Evolutionary conservation across 2,329 filamentous ascomycete genomes (phyloP).

Genomic region (Alternaria consortialis): DNA sequence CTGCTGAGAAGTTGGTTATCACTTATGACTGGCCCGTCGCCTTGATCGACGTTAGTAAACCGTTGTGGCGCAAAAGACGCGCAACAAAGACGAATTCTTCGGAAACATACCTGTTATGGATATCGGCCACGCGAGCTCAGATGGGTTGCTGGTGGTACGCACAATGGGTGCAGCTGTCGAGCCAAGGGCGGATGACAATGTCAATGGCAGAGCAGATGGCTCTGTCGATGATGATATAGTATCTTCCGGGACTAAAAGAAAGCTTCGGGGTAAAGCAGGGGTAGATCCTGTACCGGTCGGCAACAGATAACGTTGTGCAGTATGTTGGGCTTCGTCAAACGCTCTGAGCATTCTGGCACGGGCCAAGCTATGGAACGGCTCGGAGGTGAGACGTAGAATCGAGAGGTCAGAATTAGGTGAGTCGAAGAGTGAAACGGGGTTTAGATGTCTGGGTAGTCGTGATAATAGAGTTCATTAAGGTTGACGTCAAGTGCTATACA

Average conservation of each 20-base stretch:
- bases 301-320: conserved; percentile 34
- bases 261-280: conserved; percentile 30
- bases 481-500: conserved; percentile 27
- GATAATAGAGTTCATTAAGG: conserved; percentile 36
- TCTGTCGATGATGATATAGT: conserved; percentile 12
- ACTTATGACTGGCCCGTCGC: conserved; percentile 19
- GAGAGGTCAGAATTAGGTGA: conserved; percentile 5
- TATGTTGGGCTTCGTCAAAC: conserved; percentile 31
- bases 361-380: conserved; percentile 12
- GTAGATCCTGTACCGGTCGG: conserved; percentile 29
- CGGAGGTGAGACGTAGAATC: conserved; percentile 10
- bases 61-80: neutral
- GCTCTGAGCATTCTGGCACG: conserved; percentile 30
- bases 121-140: conserved; percentile 14
- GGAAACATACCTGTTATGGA: conserved; percentile 11
- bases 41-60: conserved; percentile 22
- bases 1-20: conserved; percentile 23
- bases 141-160: conserved; percentile 3
- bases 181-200: conserved; percentile 5
- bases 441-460: conserved; percentile 14
- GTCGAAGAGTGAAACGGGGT: neutral
- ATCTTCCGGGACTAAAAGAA: conserved; percentile 29
- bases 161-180: conserved; percentile 1
- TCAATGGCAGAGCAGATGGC: conserved; percentile 2
- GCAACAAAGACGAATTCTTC: neutral